Evolutionary conservation across 2,329 filamentous ascomycete genomes (phyloP).

Genomic region (Epicoccum sorghinum): DNA sequence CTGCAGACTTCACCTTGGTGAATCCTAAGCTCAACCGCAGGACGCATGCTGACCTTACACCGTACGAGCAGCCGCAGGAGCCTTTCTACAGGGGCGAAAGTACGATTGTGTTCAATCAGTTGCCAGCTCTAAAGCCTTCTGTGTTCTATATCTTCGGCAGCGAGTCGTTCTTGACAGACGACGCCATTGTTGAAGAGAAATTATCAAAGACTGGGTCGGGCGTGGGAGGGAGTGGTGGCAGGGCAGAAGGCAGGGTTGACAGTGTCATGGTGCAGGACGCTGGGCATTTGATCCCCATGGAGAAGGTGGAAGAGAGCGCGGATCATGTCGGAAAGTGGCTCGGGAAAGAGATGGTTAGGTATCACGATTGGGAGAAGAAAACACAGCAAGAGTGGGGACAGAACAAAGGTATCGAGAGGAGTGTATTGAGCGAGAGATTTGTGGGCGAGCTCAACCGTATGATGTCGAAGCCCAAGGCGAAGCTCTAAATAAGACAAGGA

Average conservation of each 20-base stretch:
- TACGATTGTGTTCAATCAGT: conserved; percentile 59
- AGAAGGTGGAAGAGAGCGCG: conserved; percentile 72
- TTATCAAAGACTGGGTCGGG: conserved; percentile 68
- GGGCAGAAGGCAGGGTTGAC: conserved; percentile 68
- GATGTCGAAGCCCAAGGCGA: conserved; percentile 26
- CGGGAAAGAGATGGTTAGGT: conserved; percentile 46
- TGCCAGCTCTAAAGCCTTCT: conserved; percentile 63
- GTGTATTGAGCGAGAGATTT: conserved; percentile 35
- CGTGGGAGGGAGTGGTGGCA: conserved; percentile 70
- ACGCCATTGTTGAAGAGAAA: conserved; percentile 62
- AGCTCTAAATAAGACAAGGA: conserved; percentile 21
- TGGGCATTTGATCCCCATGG: conserved; percentile 86
- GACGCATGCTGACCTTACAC: conserved; percentile 53
- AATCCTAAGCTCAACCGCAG: conserved; percentile 44
- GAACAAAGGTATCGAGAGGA: conserved; percentile 38
- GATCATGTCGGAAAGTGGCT: conserved; percentile 52
- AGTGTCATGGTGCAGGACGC: conserved; percentile 67
- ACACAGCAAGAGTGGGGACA: conserved; percentile 41
- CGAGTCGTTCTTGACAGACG: conserved; percentile 61
- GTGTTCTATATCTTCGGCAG: conserved; percentile 51
- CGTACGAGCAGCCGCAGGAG: conserved; percentile 42
- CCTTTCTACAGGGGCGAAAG: conserved; percentile 74
- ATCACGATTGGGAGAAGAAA: conserved; percentile 40
- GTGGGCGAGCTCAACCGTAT: conserved; percentile 34
- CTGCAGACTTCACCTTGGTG: conserved; percentile 31